A percentile compares a stretch with the other conserved stretches of the same genome.
phyloP scores from a whole-genome alignment of 176 grass and related monocot species.

The Poa pratensis region DNA sequence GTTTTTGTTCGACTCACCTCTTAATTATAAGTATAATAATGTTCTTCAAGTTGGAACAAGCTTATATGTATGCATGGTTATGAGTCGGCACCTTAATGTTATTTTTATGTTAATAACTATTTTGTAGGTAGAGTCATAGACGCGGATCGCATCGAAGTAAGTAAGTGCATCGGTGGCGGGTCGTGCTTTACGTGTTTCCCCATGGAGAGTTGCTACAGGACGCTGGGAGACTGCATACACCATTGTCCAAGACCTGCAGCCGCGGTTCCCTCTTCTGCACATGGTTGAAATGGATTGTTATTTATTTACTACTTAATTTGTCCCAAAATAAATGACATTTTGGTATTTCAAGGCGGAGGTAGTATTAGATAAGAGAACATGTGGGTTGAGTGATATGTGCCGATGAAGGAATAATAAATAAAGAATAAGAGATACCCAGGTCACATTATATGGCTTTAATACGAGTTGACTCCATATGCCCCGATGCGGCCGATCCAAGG shows the following conservation, averaged over 20 bases:
- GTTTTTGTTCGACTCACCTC: neutral
- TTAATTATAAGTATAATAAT: neutral
- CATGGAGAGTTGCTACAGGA: neutral
- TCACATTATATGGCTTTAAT: too few species aligned
- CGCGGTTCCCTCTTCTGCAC: neutral
- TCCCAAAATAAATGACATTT: too few species aligned
- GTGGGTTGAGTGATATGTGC: too few species aligned
- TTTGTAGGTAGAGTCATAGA: neutral
- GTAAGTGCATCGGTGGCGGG: neutral
- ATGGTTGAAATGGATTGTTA: too few species aligned
- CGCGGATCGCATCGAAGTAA: neutral
- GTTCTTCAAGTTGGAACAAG: neutral
- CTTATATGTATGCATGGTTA: too few species aligned
- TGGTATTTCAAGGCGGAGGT: too few species aligned
- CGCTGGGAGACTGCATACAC: neutral
- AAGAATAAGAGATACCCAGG: too few species aligned
- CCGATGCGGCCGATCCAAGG: too few species aligned
- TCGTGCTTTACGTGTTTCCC: neutral
- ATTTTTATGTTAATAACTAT: neutral
- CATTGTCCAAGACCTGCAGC: neutral
- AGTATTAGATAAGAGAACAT: too few species aligned
- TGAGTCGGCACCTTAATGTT: neutral
- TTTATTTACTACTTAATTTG: too few species aligned
- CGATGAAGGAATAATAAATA: too few species aligned
- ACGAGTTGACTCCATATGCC: too few species aligned